Base-by-base conservation (phyloP, 108 stramenopile genomes). In the Hondaea fermentalgiana region DNA sequence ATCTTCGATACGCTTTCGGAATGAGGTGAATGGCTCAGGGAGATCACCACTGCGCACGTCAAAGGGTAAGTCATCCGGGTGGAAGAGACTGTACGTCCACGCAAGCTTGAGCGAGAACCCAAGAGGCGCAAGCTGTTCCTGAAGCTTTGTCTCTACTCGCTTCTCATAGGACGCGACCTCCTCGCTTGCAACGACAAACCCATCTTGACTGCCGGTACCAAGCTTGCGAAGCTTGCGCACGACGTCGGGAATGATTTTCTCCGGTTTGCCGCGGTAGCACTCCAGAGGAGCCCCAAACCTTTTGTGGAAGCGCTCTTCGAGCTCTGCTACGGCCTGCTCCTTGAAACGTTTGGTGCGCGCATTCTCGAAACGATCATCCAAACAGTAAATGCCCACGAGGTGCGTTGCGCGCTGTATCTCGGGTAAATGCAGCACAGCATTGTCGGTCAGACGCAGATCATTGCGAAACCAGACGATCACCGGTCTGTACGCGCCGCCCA, bases 61-160 rank as follows among this genome's bases (percentile, higher is more conserved):
- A 89, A 96, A 97, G 3, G 97, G 97, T n/a, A 97, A 83, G 87
- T 96, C 94, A 17, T 95, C 88, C 12, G 95, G 92, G 90, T 97
- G 94, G 88, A 97, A 98, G 89, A 98, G 89, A 4, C 96, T 96
- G 35, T 96, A 95, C 51, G 96, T 97, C 97, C 97, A 98, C 5
- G 96, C 94, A 5, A 93, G 89, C 55, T 87, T 60, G 43, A 94
- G 76, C 19, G 49, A 53, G 4, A 47, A 83, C 17, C 76, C 76
- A 6, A 28, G 25, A 23, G 17, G 57, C 17, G 51, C 16, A 5
- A 89, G 57, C 25, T 51, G 23, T 23, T 72, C 72, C 72, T 89
- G 23, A 21, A 76, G 25, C n/a, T 28, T 59, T 71, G 49, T 88
- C 45, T 72, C 90, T 8, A 42, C 72, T 5, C 23, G 19, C 23